Percentiles rank a stretch among this genome's conserved stretches.
phyloP scores from a whole-genome alignment of 352 stramenopile species.

The Phytophthora chlamydospora region DNA sequence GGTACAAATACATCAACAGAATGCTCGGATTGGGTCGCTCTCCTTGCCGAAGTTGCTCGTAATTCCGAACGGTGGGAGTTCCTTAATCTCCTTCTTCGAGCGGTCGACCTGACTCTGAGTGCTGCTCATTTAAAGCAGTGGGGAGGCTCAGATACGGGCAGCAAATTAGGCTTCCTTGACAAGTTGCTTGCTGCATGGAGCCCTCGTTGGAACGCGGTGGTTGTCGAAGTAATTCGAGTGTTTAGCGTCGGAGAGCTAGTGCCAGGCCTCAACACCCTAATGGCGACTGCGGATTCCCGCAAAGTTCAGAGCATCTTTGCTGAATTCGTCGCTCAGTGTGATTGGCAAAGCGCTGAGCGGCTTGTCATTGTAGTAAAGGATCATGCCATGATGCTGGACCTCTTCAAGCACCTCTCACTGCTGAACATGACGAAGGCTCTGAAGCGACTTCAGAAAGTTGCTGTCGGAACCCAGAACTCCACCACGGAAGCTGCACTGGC shows the following conservation, averaged over 20 bases:
- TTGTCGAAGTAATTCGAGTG: slow-evolving; percentile 55
- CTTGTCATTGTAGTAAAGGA: slow-evolving; percentile 35
- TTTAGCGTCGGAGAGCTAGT: slow-evolving; percentile 27
- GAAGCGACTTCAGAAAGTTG: slow-evolving; percentile 53
- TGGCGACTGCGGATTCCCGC: slow-evolving; percentile 5
- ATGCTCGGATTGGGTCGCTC: slow-evolving; percentile 18
- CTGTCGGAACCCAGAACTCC: background rate
- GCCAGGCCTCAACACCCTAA: background rate
- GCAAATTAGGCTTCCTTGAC: slow-evolving; percentile 23
- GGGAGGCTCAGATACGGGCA: slow-evolving; percentile 6
- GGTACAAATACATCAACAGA: background rate
- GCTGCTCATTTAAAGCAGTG: slow-evolving; percentile 1
- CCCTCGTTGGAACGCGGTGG: slow-evolving; percentile 51
- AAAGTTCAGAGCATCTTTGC: slow-evolving; percentile 31
- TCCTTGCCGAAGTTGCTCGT: slow-evolving; percentile 36
- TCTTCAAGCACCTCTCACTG: slow-evolving; percentile 39
- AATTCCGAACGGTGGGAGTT: slow-evolving; percentile 47
- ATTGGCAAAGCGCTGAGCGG: slow-evolving; percentile 59
- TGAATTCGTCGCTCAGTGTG: slow-evolving; percentile 39
- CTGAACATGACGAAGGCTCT: slow-evolving; percentile 60
- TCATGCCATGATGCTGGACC: slow-evolving; percentile 31
- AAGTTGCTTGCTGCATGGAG: slow-evolving; percentile 34
- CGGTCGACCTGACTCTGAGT: slow-evolving; percentile 31
- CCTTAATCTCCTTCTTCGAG: slow-evolving; percentile 51
- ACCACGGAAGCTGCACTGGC: background rate